Evolutionary conservation across 208 protist genomes (phyloP), one percentile per base, ranked within the genome.

Genomic region (Perkinsela sp.): DNA sequence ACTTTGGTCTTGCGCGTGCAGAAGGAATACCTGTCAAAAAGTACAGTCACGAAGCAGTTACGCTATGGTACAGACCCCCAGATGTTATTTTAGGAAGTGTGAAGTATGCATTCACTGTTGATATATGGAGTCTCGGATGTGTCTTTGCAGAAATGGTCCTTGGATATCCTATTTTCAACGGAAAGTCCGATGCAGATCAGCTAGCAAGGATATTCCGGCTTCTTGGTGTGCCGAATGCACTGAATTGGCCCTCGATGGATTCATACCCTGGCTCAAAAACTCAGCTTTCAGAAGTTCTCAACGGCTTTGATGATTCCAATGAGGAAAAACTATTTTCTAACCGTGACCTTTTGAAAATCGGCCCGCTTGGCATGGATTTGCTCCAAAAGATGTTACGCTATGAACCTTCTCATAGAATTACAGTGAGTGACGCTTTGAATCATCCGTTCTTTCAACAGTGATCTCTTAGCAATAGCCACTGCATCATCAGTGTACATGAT

Each of bases 71-170:
- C 72, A 83, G 90, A 68, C 82, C 83, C 29, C 92, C 92, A 28
- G 92, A 96, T 74, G 81, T 92, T 13, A 72, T 94, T 32, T 80
- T 94, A 72, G 85, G 88, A 15, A 80, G 77, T 0, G 77, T 80
- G 22, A 72, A 89, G 31, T 90, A 93, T 73, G 78, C 76, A 31
- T 81, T 80, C 70, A 72, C 85, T 1, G 83, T 95, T 6, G 91
- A 95, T 69, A 84, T 94, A 29, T 95, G 89, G 90, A 89, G 88
- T 2, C 75, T 93, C 73, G 90, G 91, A 6, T 91, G 87, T 69
- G 94, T 94, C 31, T 93, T 95, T 75, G 89, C 87, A 30, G 90
- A 95, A 69, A 78, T 95, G 68, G 84, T 89, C 31, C 86, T 84
- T 29, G 80, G 85, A 68, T 81, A 78, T 15, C 84, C 90, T 29